Percentiles rank a stretch among this genome's conserved stretches.
Evolutionary conservation across 352 stramenopile genomes (phyloP).

Genomic region (Pythium myriotylum): DNA sequence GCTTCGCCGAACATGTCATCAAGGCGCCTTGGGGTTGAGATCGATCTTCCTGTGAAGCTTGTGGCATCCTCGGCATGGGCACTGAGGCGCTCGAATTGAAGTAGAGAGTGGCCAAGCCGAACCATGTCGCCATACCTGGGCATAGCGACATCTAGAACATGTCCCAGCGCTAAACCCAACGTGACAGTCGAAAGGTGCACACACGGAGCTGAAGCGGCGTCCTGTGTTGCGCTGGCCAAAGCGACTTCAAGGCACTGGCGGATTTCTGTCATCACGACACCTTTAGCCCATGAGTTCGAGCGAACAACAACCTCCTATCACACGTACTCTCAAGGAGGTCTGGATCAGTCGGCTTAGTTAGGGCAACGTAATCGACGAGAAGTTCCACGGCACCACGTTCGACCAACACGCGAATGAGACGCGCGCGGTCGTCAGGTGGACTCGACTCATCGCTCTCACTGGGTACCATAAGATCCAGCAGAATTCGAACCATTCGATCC

Average conservation of each 20-base stretch:
- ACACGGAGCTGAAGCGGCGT: not conserved
- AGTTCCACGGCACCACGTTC: constrained; percentile 32
- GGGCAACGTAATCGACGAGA: constrained; percentile 40
- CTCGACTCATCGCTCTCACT: constrained; percentile 20
- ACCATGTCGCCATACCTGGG: constrained; percentile 52
- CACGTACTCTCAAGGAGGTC: constrained; percentile 41
- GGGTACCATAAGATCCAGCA: constrained; percentile 16
- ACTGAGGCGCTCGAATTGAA: constrained; percentile 34
- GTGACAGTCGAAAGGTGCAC: constrained; percentile 35
- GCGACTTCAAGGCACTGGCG: constrained; percentile 14
- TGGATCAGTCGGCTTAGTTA: constrained; percentile 34
- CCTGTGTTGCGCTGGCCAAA: constrained; percentile 21
- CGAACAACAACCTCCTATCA: constrained; percentile 11
- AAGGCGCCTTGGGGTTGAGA: constrained; percentile 4
- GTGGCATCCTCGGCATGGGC: not conserved
- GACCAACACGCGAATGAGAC: constrained; percentile 35
- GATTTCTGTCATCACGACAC: constrained; percentile 11
- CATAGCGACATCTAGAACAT: constrained; percentile 40
- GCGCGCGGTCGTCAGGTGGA: not conserved
- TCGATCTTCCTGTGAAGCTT: not conserved
- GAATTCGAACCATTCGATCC: constrained; percentile 14
- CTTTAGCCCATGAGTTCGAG: too few species aligned
- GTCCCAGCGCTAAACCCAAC: constrained; percentile 39
- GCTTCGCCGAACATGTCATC: constrained; percentile 2
- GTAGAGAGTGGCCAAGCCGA: constrained; percentile 44